Evolutionary conservation across 176 grass and related monocot species (phyloP).

Genomic region (Canna indica): DNA sequence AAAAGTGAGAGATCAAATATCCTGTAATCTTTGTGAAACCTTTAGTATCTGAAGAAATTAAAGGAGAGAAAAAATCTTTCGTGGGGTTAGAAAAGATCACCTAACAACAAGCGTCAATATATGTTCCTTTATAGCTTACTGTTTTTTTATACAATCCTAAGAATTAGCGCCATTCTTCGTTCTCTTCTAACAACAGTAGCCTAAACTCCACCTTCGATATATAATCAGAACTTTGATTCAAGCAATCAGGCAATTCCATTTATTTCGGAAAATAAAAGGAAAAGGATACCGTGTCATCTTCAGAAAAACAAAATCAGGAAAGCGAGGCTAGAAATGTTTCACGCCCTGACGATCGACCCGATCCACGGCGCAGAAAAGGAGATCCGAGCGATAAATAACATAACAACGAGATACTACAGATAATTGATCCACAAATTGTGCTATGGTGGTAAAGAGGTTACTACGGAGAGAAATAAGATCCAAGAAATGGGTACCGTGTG

Average conservation of each 20-base stretch:
- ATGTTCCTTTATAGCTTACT: background rate
- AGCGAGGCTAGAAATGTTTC: background rate
- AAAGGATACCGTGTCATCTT: no score
- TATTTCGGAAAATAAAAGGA: no score
- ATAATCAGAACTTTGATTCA: background rate
- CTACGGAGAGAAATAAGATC: conserved; percentile 6
- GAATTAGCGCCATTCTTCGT: background rate
- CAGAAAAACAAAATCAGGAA: background rate
- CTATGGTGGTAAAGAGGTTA: conserved; percentile 1
- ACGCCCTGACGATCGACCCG: background rate
- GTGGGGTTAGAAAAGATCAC: background rate
- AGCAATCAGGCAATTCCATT: background rate
- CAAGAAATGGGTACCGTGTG: conserved; percentile 37
- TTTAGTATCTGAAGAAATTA: no score
- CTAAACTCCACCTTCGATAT: background rate
- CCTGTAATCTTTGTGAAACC: background rate
- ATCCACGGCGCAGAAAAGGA: background rate
- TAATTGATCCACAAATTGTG: no score
- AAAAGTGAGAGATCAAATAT: background rate
- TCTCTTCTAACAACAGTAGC: background rate
- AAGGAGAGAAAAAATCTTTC: background rate
- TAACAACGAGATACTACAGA: background rate
- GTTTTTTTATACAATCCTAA: background rate
- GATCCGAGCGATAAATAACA: background rate
- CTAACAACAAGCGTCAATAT: background rate